Evolutionary conservation across 2,329 filamentous ascomycete genomes (phyloP).

Genomic region (Coleophoma crateriformis): DNA sequence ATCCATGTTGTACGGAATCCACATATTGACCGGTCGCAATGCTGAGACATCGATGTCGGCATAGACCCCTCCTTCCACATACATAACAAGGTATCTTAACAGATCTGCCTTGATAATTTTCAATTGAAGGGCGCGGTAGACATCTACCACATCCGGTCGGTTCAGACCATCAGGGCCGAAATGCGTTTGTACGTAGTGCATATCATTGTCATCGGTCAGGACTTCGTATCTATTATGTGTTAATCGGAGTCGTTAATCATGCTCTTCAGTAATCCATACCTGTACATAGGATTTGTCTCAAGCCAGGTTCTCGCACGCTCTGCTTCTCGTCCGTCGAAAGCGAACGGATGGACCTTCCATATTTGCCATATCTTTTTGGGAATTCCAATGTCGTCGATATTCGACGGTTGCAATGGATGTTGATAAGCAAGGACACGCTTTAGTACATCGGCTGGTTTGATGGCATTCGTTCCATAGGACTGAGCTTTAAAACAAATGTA

Average conservation of each 20-base stretch:
- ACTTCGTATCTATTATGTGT: slow-evolving; percentile 24
- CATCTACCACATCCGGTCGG: slow-evolving; percentile 58
- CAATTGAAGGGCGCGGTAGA: slow-evolving; percentile 52
- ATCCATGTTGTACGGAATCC: slow-evolving; percentile 57
- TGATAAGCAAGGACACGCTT: slow-evolving; percentile 16
- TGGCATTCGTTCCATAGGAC: too few species aligned
- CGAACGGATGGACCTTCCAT: slow-evolving; percentile 62
- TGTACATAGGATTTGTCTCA: slow-evolving; percentile 54
- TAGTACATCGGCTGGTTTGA: slow-evolving; percentile 3
- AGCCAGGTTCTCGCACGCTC: slow-evolving; percentile 56
- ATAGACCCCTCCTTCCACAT: slow-evolving; percentile 56
- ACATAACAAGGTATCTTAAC: slow-evolving; percentile 61
- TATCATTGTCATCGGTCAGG: slow-evolving; percentile 55
- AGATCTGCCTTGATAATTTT: slow-evolving; percentile 63
- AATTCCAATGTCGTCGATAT: slow-evolving; percentile 29
- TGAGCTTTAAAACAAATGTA: too few species aligned
- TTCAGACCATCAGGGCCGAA: slow-evolving; percentile 62
- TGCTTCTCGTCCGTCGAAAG: slow-evolving; percentile 57
- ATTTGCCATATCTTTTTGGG: slow-evolving; percentile 68
- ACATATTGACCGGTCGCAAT: slow-evolving; percentile 43
- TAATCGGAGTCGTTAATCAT: slow-evolving; percentile 22
- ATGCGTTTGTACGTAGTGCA: slow-evolving; percentile 59
- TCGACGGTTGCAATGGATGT: slow-evolving; percentile 12
- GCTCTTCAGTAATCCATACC: slow-evolving; percentile 39
- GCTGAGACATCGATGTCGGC: slow-evolving; percentile 54